Conservation (phyloP, 192 early-diverging fungal species). For the Podila epicladia region DNA sequence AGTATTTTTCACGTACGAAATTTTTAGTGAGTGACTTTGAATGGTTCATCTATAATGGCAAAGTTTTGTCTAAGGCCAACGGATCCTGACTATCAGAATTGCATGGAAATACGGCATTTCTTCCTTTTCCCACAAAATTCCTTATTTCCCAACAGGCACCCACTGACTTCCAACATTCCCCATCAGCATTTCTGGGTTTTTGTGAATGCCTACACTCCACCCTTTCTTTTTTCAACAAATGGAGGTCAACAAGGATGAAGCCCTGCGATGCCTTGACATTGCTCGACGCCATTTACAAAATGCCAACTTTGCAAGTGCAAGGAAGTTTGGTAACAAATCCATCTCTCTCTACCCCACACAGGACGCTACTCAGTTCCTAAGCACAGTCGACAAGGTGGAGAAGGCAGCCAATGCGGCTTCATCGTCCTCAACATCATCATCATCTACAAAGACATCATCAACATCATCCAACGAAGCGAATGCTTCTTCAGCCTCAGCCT, state of each 20-base stretch:
- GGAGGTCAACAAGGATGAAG: slow-evolving; percentile 93
- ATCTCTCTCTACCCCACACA: slow-evolving; percentile 82
- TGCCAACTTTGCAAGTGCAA: slow-evolving; percentile 77
- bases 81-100: no score
- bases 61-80: no score
- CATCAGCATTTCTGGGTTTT: no score
- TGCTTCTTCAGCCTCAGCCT: slow-evolving; percentile 7
- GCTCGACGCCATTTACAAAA: slow-evolving; percentile 74
- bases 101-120: no score
- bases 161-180: no score
- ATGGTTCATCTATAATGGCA: no score
- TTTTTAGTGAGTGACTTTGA: no score
- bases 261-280: slow-evolving; percentile 76
- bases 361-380: slow-evolving; percentile 67
- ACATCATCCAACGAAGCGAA: slow-evolving; percentile 25
- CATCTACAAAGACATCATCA: slow-evolving; percentile 37
- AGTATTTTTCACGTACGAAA: no score
- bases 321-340: slow-evolving; percentile 86
- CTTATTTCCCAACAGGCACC: background rate
- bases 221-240: slow-evolving; percentile 47
- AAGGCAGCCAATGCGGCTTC: slow-evolving; percentile 20
- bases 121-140: background rate
- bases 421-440: slow-evolving; percentile 13
- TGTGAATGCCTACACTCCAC: background rate
- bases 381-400: slow-evolving; percentile 45